Evolutionary conservation across 2,329 filamentous ascomycete genomes (phyloP).

Genomic region (Beauveria sp.): DNA sequence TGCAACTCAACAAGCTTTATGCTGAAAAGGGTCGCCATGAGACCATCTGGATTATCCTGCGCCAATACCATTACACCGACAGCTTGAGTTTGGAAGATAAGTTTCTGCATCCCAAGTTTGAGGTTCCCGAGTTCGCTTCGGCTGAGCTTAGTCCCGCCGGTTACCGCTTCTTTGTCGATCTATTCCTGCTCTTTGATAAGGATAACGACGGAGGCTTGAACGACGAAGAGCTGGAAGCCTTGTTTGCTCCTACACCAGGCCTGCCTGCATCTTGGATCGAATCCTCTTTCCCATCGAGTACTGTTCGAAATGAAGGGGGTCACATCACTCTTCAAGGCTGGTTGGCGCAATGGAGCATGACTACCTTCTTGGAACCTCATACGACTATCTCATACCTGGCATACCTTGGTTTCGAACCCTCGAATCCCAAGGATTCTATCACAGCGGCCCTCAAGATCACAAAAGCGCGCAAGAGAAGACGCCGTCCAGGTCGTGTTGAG

Average conservation of each 20-base stretch:
- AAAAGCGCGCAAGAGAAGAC: constrained; percentile 78
- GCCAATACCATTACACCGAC: constrained; percentile 94
- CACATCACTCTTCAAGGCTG: constrained; percentile 95
- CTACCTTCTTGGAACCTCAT: constrained; percentile 90
- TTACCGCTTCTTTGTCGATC: constrained; percentile 94
- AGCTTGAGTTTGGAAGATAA: constrained; percentile 85
- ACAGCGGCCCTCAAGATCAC: constrained; percentile 86
- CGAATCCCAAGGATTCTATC: constrained; percentile 66
- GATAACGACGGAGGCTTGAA: constrained; percentile 95
- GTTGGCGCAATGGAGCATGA: constrained; percentile 99
- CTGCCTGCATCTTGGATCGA: constrained; percentile 82
- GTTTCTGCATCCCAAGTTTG: constrained; percentile 88
- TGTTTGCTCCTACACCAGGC: constrained; percentile 91
- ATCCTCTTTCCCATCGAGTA: constrained; percentile 83
- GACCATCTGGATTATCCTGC: constrained; percentile 94
- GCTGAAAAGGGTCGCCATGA: constrained; percentile 96
- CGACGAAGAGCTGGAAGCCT: constrained; percentile 70
- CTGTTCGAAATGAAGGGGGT: constrained; percentile 89
- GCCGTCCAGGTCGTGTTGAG: constrained; percentile 76
- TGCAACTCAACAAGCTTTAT: constrained; percentile 90
- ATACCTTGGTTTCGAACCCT: constrained; percentile 87
- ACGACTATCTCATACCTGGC: constrained; percentile 94
- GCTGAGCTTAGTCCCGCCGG: constrained; percentile 90
- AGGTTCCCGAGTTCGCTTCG: constrained; percentile 85
- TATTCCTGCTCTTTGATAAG: constrained; percentile 92